Evolutionary conservation across 2,329 filamentous ascomycete genomes (phyloP).

Genomic region (Diplodia seriata): DNA sequence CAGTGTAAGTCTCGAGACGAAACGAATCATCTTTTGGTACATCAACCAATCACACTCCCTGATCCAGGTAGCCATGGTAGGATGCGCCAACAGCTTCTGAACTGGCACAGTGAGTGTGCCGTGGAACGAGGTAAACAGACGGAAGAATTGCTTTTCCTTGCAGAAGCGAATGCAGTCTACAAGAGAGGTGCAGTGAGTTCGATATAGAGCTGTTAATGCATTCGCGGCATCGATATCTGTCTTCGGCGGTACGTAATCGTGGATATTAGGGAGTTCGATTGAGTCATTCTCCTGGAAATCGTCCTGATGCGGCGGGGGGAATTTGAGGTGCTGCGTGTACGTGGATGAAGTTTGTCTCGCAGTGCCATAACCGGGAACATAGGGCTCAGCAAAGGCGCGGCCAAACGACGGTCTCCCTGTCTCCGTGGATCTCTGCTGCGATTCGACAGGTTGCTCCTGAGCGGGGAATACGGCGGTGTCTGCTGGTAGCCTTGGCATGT

Average conservation of each 20-base stretch:
- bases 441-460: constrained; percentile 37
- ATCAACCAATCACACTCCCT: constrained; percentile 93
- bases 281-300: constrained; percentile 69
- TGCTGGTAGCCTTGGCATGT: constrained; percentile 55
- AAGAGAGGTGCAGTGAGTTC: constrained; percentile 92
- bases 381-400: constrained; percentile 56
- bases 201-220: constrained; percentile 85
- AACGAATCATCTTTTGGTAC: constrained; percentile 96
- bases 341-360: constrained; percentile 54
- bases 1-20: constrained; percentile 84
- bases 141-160: constrained; percentile 96
- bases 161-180: constrained; percentile 96
- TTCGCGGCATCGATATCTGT: constrained; percentile 88
- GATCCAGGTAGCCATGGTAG: constrained; percentile 87
- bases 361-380: constrained; percentile 51
- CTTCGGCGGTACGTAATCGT: constrained; percentile 77
- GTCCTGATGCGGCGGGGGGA: constrained; percentile 65
- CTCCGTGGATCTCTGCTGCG: constrained; percentile 41
- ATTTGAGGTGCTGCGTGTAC: constrained; percentile 69
- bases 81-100: constrained; percentile 86
- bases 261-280: constrained; percentile 84
- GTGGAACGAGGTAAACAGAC: constrained; percentile 92
- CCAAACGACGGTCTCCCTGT: constrained; percentile 52
- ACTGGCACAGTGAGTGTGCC: constrained; percentile 96
- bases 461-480: constrained; percentile 57